Conservation (phyloP, 2,329 filamentous ascomycete species). For the Curvularia hawaiiensis region DNA sequence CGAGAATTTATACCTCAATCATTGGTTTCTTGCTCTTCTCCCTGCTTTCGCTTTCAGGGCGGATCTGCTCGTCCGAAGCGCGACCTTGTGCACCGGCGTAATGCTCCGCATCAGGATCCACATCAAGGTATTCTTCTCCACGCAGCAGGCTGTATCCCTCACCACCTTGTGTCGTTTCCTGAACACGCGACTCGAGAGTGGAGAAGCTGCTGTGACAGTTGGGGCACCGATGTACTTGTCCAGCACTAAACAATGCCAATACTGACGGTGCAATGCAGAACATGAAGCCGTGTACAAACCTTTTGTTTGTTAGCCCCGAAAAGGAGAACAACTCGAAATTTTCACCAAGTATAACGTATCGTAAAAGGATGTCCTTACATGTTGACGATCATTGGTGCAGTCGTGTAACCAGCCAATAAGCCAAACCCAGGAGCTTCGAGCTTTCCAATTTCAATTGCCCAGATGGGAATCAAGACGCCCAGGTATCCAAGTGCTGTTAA, state of each 20-base stretch:
- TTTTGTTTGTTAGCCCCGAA: slow-evolving; percentile 3
- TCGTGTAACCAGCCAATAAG: slow-evolving; percentile 23
- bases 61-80: slow-evolving; percentile 13
- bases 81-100: slow-evolving; percentile 12
- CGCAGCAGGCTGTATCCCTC: slow-evolving; percentile 25
- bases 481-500: slow-evolving; percentile 12
- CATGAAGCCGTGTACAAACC: slow-evolving; percentile 20
- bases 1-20: slow-evolving; percentile 12
- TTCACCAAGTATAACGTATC: neutral
- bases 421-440: slow-evolving; percentile 12
- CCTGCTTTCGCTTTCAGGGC: slow-evolving; percentile 10
- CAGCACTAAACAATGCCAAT: neutral
- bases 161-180: slow-evolving; percentile 7
- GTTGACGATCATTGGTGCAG: slow-evolving; percentile 27
- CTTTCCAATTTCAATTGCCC: slow-evolving; percentile 14
- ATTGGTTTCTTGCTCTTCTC: slow-evolving; percentile 14
- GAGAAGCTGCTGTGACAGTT: slow-evolving; percentile 22
- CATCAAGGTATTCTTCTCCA: slow-evolving; percentile 25
- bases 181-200: neutral
- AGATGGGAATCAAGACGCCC: slow-evolving; percentile 19
- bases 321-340: too few species aligned
- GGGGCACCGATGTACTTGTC: slow-evolving; percentile 20
- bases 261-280: slow-evolving; percentile 14
- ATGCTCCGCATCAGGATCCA: slow-evolving; percentile 19
- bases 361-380: slow-evolving; percentile 16